These are phyloP conservation scores for Pleurotus giganteus DNA, from an alignment of 768 basidiomycete genomes.

Conservation along the genomic window DNA sequence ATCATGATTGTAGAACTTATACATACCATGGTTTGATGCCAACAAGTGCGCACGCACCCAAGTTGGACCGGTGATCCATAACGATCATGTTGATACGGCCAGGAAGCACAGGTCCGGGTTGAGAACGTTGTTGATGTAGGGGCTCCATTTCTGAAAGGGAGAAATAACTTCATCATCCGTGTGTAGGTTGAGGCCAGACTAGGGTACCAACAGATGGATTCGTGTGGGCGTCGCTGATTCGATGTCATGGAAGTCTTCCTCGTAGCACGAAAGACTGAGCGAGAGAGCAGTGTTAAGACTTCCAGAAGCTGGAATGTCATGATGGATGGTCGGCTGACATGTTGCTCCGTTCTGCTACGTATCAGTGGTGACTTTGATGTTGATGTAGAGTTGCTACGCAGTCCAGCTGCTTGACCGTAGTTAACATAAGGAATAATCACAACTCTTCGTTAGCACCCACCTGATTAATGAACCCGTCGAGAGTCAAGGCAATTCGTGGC, in stretches of 20 bases:
- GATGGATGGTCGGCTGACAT: not conserved
- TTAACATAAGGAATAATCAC: not conserved
- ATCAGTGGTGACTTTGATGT: not conserved
- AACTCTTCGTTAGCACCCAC: not conserved
- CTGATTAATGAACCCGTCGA: no score
- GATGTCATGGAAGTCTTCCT: not conserved
- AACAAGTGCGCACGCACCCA: not conserved
- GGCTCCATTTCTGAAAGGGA: not conserved
- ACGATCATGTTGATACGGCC: not conserved
- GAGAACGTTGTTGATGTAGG: no score
- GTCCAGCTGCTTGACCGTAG: not conserved
- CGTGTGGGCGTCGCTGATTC: not conserved
- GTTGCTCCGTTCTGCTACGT: not conserved
- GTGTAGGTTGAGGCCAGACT: no score
- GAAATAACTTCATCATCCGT: not conserved
- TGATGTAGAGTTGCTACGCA: not conserved
- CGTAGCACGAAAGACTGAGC: no score
- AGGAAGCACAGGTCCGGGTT: no score
- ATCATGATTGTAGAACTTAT: conserved; percentile 2
- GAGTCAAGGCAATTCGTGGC: no score
- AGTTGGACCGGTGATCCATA: conserved; percentile 1
- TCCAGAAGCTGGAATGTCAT: not conserved
- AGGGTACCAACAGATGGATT: not conserved
- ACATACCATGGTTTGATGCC: not conserved
- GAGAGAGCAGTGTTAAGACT: not conserved